phyloP scores from a whole-genome alignment of 768 basidiomycete genomes.

The Hydnum rufescens region DNA sequence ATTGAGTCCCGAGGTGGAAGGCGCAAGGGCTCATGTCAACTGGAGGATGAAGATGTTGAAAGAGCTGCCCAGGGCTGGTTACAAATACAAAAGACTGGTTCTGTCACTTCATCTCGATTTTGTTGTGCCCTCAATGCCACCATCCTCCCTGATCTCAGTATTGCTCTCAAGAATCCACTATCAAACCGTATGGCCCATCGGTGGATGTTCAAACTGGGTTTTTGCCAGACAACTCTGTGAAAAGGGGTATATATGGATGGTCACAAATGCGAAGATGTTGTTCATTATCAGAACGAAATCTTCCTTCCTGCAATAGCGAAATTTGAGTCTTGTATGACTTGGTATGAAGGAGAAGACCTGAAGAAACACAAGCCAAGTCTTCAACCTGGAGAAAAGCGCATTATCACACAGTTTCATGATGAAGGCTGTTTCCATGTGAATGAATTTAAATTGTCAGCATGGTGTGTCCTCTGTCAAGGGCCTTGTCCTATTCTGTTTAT shows the following conservation, averaged over 20 bases:
- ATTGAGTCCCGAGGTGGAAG: neutral
- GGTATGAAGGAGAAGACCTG: neutral
- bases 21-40: neutral
- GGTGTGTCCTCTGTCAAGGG: neutral
- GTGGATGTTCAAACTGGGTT: neutral
- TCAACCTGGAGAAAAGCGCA: slow-evolving; percentile 15
- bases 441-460: slow-evolving; percentile 11
- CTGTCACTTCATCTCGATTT: neutral
- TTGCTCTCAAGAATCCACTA: neutral
- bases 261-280: slow-evolving; percentile 23
- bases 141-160: neutral
- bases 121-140: neutral
- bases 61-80: neutral
- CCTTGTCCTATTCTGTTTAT: neutral
- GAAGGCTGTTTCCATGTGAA: slow-evolving; percentile 17
- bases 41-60: neutral
- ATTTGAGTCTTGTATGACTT: no score
- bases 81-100: neutral
- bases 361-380: neutral
- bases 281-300: slow-evolving; percentile 14
- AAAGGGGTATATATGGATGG: slow-evolving; percentile 11
- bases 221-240: neutral
- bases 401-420: no score
- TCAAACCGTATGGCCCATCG: neutral
- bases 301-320: slow-evolving; percentile 16